Base-by-base conservation (phyloP, 495 filamentous ascomycete genomes). In the Neurospora cerealis region DNA sequence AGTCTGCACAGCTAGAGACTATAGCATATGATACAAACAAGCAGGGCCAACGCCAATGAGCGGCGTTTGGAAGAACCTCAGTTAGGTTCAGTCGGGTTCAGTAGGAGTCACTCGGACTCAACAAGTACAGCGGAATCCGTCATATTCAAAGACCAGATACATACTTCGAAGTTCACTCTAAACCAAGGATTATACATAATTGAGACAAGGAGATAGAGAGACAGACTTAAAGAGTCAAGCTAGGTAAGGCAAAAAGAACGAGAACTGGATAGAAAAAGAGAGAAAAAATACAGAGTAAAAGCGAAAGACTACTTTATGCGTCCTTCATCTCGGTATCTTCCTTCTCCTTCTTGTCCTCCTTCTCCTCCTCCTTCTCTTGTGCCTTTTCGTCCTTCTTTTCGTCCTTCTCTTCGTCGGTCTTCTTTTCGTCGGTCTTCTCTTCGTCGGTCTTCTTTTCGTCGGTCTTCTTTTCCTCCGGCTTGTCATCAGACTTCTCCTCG, bases 281-380 rank as follows among this genome's bases (percentile, higher is more conserved):
- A n/a, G 15, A 46, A 41, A 15, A 41, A 4, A 34, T 34, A 34
- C 34, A 41, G 40, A 41, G 40, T 2, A 15, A 2, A 13, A 41
- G 15, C 11, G 40, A 41, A 41, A 41, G 40, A 41, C 40, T 46
- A 21, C 7, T n/a, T 66, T 34, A 66, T 66, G 42, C 73, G 62
- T 44, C 79, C 60, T 76, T 77, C 78, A 77, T 78, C 73, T 79
- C 77, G 62, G 77, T 76, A 32, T 74, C 70, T 69, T 74, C 70
- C 72, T 77, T 72, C 70, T 80, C 75, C 69, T 76, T 76, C 46
- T 71, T 73, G 34, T 77, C 73, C 24, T 73, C 70, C 66, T 73
- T 66, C 72, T 77, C 71, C 72, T 80, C 75, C 69, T 76, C 75
- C 46, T 71, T 71, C 28, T 77, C 73, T 38, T 38, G 7, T 38